Conservation (phyloP, 192 early-diverging fungal genomes). For the Rhizophagus sp. region DNA sequence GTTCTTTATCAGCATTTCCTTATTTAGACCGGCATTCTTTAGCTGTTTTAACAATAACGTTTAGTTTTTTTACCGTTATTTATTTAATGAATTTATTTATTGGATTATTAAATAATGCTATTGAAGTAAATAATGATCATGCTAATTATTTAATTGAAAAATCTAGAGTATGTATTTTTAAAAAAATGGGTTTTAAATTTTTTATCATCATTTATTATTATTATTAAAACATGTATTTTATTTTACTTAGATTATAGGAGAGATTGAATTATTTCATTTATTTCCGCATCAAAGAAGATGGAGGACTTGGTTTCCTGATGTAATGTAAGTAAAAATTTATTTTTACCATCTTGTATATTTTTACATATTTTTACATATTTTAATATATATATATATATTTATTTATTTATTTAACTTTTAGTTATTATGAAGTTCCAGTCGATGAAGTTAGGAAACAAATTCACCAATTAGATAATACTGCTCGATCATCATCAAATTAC, state of each 20-base stretch:
- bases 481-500: no score
- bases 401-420: not conserved
- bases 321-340: not conserved
- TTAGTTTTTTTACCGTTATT: slow-evolving; percentile 11
- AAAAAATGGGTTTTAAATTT: no score
- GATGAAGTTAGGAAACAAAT: slow-evolving; percentile 10
- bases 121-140: not conserved
- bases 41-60: not conserved
- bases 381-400: not conserved
- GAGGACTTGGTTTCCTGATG: not conserved
- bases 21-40: not conserved
- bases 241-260: not conserved
- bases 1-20: not conserved
- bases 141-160: not conserved
- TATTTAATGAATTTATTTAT: slow-evolving; percentile 22
- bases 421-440: not conserved
- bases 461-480: no score
- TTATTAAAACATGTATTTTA: no score
- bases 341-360: not conserved
- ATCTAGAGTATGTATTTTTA: not conserved
- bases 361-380: not conserved
- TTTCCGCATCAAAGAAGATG: slow-evolving; percentile 11
- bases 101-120: slow-evolving; percentile 15
- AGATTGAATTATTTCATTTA: slow-evolving; percentile 15
- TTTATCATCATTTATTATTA: no score